A percentile compares a stretch with the other conserved stretches of the same genome.
Conservation (phyloP, 352 stramenopile species). For the Phytopythium montanum region DNA sequence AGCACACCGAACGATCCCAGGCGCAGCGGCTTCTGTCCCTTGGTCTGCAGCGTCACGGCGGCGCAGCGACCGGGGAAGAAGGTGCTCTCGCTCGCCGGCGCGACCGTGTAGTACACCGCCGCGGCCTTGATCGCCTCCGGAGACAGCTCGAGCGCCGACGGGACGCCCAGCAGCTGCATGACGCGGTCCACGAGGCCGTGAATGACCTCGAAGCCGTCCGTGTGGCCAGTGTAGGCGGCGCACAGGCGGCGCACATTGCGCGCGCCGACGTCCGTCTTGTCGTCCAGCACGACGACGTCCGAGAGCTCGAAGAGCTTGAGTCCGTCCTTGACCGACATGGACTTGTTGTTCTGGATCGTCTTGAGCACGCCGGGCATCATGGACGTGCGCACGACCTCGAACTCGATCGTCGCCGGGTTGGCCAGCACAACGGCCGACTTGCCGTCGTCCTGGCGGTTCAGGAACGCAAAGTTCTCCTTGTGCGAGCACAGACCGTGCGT, state of each 20-base stretch:
- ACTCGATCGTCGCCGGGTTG: conserved; percentile 99
- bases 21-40: conserved; percentile 54
- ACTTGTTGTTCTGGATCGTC: conserved; percentile 99
- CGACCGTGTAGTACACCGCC: conserved; percentile 82
- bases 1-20: conserved; percentile 98
- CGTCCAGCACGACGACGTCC: conserved; percentile 97
- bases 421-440: conserved; percentile 92
- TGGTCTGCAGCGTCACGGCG: conserved; percentile 90
- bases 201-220: conserved; percentile 98
- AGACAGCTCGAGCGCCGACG: conserved; percentile 61
- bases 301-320: conserved; percentile 99
- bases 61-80: conserved; percentile 98
- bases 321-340: conserved; percentile 94
- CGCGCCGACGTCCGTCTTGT: conserved; percentile 91
- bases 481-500: conserved; percentile 97
- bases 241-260: conserved; percentile 95
- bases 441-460: conserved; percentile 84
- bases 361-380: conserved; percentile 98
- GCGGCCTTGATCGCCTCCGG: conserved; percentile 46
- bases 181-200: conserved; percentile 98
- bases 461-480: conserved; percentile 97
- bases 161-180: conserved; percentile 97
- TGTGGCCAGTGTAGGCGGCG: conserved; percentile 96
- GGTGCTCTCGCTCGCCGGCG: conserved; percentile 51
- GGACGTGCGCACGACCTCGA: conserved; percentile 98